Base-by-base conservation (phyloP, 371 early-diverging fungal species). In the Rhizomucor pusillus region DNA sequence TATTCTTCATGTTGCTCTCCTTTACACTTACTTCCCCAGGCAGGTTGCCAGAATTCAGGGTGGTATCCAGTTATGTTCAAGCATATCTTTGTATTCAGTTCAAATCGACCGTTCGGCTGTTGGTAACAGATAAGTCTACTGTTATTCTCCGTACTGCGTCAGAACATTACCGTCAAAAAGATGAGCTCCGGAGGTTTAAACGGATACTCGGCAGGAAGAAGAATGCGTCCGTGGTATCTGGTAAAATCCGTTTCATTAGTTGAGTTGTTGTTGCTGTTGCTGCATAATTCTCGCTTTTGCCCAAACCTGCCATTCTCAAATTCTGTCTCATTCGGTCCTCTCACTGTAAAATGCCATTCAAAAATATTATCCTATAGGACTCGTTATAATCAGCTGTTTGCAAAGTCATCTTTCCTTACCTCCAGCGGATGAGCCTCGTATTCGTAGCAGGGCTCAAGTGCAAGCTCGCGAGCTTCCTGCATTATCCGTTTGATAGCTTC, bases 291-390 rank as follows among this genome's bases (percentile, higher is more conserved):
- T 29, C 7, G 5, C 1, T 40, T 29, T 2, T n/a, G 22, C 19
- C 22, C 37, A 40, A 49, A 90, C 70, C 88, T 75, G 49, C 96
- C 96, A 19, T 88, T 90, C 47, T 80, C 84, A 68, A 91, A 97
- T n/a, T 90, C 92, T 10, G 92, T 91, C 23, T 82, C 89, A 22
- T 79, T 71, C 5, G 96, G 95, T 1, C 98, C 97, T 13, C 90
- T 78, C 11, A 97, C 80, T 1, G 95, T 94, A 63, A 94, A 97
- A 64, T 97, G 98, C 95, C 95, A 91, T 56, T 92, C 92, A 65
- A 92, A 89, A 22, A 91, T 67, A 62, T 91, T 84, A 36, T 87
- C 84, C 79, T 90, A 71, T 10, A 36, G 14, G 33, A 34, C 13
- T 45, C 13, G 13, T n/a, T 5, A 7, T 22, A 36, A 29, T 53